A percentile compares a stretch with the other conserved stretches of the same genome.
These are phyloP conservation scores for Phytopythium montanum DNA, from an alignment of 352 stramenopile species.

Conservation along the genomic window DNA sequence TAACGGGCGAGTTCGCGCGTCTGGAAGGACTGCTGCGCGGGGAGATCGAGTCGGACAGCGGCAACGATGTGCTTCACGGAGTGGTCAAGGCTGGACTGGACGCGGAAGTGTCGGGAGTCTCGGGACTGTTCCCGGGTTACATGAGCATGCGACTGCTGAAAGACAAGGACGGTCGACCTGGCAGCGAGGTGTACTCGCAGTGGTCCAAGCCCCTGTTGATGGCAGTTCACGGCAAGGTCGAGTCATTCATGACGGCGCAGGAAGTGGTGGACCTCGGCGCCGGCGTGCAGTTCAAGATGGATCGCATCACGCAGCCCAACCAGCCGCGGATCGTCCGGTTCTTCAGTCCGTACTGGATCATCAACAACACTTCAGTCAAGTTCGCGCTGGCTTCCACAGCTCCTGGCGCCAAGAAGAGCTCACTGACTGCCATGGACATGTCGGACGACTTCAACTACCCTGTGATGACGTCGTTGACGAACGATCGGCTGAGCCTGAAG, in stretches of 20 bases:
- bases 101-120: slow-evolving; percentile 71
- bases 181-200: slow-evolving; percentile 29
- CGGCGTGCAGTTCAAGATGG: slow-evolving; percentile 64
- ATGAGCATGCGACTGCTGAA: slow-evolving; percentile 58
- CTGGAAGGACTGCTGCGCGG: slow-evolving; percentile 52
- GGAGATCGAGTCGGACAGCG: slow-evolving; percentile 22
- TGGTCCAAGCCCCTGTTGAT: slow-evolving; percentile 87
- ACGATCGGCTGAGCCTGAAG: slow-evolving; percentile 73
- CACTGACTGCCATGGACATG: slow-evolving; percentile 39
- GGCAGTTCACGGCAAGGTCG: slow-evolving; percentile 67
- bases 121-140: slow-evolving; percentile 66
- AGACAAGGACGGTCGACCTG: slow-evolving; percentile 16
- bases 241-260: slow-evolving; percentile 69
- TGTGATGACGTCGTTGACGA: slow-evolving; percentile 48
- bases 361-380: slow-evolving; percentile 77
- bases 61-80: slow-evolving; percentile 40
- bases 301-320: slow-evolving; percentile 64
- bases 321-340: slow-evolving; percentile 77
- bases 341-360: slow-evolving; percentile 82
- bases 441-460: slow-evolving; percentile 56
- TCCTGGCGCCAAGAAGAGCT: slow-evolving; percentile 42
- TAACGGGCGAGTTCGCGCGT: slow-evolving; percentile 50
- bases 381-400: slow-evolving; percentile 58
- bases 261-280: slow-evolving; percentile 49
- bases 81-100: slow-evolving; percentile 67